Percentiles rank a stretch among this genome's conserved stretches.
Conservation (phyloP, 768 basidiomycete species). For the Russula foetens region DNA sequence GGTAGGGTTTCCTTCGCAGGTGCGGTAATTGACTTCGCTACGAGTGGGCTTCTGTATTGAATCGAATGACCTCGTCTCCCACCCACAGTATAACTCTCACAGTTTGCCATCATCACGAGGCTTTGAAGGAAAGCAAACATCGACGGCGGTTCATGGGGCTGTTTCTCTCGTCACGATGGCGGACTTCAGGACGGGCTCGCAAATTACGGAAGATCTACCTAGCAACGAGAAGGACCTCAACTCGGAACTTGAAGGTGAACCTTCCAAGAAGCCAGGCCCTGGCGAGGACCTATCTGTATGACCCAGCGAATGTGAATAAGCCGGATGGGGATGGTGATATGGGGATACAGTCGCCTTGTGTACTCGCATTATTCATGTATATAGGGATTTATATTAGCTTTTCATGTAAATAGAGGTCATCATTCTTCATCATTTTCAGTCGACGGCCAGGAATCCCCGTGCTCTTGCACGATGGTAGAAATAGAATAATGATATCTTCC, state of each 20-base stretch:
- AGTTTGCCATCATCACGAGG: background rate
- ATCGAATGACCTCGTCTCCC: background rate
- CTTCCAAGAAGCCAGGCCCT: background rate
- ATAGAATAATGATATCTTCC: too few species aligned
- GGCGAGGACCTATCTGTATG: background rate
- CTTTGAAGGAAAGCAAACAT: background rate
- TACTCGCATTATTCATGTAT: background rate
- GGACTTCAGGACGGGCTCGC: background rate
- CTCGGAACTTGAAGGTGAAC: background rate
- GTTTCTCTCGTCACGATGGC: background rate
- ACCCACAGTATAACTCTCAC: background rate
- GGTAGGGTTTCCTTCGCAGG: background rate
- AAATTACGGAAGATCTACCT: background rate
- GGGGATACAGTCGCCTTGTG: background rate
- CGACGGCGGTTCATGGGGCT: background rate
- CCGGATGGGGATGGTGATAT: background rate
- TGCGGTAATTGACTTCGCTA: background rate
- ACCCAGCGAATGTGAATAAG: background rate
- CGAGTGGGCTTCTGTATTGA: background rate
- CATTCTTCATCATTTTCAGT: too few species aligned
- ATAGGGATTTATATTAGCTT: too few species aligned
- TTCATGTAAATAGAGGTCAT: too few species aligned
- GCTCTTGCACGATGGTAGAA: too few species aligned
- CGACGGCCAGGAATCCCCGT: too few species aligned
- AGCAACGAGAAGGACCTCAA: too few species aligned